Percentiles rank a stretch among this genome's conserved stretches.
These are phyloP conservation scores for Neoascochyta sp. DNA, from an alignment of 2,329 filamentous ascomycete genomes.

Conservation along the genomic window DNA sequence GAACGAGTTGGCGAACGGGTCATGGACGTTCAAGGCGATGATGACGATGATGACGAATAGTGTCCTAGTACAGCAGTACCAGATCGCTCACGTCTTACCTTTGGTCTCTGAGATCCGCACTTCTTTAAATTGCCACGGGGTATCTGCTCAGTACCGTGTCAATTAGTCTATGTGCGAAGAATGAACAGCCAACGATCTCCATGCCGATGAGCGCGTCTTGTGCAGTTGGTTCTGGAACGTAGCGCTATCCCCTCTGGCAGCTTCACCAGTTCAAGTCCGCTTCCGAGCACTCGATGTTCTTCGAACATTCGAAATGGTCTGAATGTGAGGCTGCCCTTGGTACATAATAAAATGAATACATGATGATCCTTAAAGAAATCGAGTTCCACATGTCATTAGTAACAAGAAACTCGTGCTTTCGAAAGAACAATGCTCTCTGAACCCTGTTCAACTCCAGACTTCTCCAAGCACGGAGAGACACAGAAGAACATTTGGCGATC, in stretches of 20 bases:
- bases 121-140: conserved; percentile 94
- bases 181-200: conserved; percentile 39
- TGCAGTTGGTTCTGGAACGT: conserved; percentile 28
- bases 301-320: conserved; percentile 14
- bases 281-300: conserved; percentile 17
- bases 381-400: too few relatives aligned
- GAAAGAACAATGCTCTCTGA: conserved; percentile 25
- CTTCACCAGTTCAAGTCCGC: conserved; percentile 20
- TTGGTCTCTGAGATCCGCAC: conserved; percentile 55
- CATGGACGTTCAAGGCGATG: conserved; percentile 70
- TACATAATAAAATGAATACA: too few relatives aligned
- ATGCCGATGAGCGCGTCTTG: conserved; percentile 34
- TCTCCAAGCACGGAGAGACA: conserved; percentile 33
- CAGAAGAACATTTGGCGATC: conserved; percentile 26
- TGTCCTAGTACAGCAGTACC: too few relatives aligned
- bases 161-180: conserved; percentile 97
- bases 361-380: too few relatives aligned
- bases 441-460: conserved; percentile 27
- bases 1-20: conserved; percentile 75
- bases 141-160: conserved; percentile 68
- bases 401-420: conserved; percentile 32
- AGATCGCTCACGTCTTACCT: conserved; percentile 6
- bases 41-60: conserved; percentile 52
- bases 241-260: conserved; percentile 26
- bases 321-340: conserved; percentile 21